Evolutionary conservation across 1,284 basidiomycete genomes (phyloP).

Genomic region (Rhodotorula sp.): DNA sequence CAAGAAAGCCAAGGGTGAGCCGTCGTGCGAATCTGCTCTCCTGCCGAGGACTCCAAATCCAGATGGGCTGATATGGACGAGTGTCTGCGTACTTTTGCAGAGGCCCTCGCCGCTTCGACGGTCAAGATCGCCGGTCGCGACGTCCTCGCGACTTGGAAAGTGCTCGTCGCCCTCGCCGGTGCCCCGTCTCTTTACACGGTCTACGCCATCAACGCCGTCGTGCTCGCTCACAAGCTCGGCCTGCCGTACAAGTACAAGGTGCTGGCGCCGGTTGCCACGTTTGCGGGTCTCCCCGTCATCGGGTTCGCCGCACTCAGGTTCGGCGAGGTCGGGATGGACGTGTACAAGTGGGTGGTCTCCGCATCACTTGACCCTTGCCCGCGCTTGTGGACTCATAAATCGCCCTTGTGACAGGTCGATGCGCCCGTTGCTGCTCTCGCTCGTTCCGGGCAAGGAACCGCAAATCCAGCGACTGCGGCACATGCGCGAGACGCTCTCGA

Average conservation of each 20-base stretch:
- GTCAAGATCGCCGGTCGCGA: conserved; percentile 95
- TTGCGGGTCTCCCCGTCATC: conserved; percentile 77
- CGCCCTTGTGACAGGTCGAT: conserved; percentile 63
- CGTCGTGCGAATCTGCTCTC: conserved; percentile 45
- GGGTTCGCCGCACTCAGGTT: conserved; percentile 96
- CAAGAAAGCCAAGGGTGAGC: conserved; percentile 71
- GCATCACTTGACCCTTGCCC: no score
- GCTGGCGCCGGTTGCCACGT: conserved; percentile 75
- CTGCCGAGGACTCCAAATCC: conserved; percentile 46
- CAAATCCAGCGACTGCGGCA: conserved; percentile 76
- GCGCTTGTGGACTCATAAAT: not conserved
- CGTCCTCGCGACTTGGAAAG: conserved; percentile 97
- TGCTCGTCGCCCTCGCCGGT: conserved; percentile 87
- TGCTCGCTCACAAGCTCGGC: conserved; percentile 69
- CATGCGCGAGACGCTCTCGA: conserved; percentile 74
- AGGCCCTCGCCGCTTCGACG: conserved; percentile 91
- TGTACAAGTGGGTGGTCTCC: no score
- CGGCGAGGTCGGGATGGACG: conserved; percentile 97
- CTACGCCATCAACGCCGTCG: conserved; percentile 77
- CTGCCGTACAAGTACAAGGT: conserved; percentile 63
- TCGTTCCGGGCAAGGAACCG: conserved; percentile 86
- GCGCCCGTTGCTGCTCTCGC: conserved; percentile 82
- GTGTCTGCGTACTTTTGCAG: conserved; percentile 46
- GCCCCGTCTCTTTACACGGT: conserved; percentile 82
- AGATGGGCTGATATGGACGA: no score